A percentile compares a stretch with the other conserved stretches of the same genome.
These are phyloP conservation scores for Aspergillus oerlinghausenensis DNA, from an alignment of 2,329 filamentous ascomycete genomes.

Conservation along the genomic window DNA sequence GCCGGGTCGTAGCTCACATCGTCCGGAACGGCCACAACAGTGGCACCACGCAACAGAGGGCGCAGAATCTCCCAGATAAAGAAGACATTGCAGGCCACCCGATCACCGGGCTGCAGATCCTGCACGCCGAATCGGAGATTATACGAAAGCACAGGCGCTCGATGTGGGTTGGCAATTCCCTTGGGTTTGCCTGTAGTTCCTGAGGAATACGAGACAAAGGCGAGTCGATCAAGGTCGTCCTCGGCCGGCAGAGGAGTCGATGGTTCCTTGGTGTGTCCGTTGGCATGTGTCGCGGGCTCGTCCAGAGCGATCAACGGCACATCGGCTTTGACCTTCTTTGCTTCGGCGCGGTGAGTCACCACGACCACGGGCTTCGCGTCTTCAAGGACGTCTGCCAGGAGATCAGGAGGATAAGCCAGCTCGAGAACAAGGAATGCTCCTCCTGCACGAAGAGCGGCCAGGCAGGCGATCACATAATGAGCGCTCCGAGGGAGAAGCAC, in stretches of 20 bases:
- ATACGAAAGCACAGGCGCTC: constrained; percentile 69
- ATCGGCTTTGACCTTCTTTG: constrained; percentile 59
- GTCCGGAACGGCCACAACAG: constrained; percentile 70
- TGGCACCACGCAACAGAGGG: constrained; percentile 69
- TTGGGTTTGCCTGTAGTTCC: constrained; percentile 77
- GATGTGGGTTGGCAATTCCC: constrained; percentile 74
- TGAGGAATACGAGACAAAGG: constrained; percentile 77
- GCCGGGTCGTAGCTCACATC: constrained; percentile 73
- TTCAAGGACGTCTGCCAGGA: constrained; percentile 71
- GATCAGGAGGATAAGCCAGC: constrained; percentile 68
- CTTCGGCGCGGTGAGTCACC: constrained; percentile 62
- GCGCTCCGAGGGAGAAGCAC: constrained; percentile 71
- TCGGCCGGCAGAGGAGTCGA: constrained; percentile 53
- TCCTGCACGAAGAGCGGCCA: constrained; percentile 72
- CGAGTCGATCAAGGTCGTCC: constrained; percentile 66
- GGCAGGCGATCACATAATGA: constrained; percentile 72
- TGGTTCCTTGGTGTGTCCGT: constrained; percentile 41
- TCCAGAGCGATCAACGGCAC: constrained; percentile 63
- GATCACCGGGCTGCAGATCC: constrained; percentile 66
- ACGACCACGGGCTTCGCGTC: constrained; percentile 69
- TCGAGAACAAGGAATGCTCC: constrained; percentile 78
- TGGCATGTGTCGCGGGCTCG: constrained; percentile 29
- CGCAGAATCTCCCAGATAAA: constrained; percentile 83
- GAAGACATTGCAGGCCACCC: constrained; percentile 84
- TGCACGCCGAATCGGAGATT: constrained; percentile 66